Base-by-base conservation (phyloP, 345 rosid genomes). In the Gossypium bickii region DNA sequence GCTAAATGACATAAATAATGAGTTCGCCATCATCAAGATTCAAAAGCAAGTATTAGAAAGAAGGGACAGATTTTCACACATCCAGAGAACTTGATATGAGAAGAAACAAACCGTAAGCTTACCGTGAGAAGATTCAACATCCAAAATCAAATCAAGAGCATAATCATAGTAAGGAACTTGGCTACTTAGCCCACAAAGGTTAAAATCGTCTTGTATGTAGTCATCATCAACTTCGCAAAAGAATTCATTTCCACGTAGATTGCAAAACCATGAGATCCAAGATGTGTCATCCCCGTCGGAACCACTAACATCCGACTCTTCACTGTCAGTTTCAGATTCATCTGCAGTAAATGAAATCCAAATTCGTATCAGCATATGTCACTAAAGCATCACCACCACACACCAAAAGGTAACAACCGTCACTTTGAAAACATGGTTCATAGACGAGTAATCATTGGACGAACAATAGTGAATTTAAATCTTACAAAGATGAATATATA, bases 221-320 rank as follows among this genome's bases (percentile, higher is more conserved):
- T 95, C 99, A 82, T 95, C 99, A 76, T 95, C 99, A 80, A 95
- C 99, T 87, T 95, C 99, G 70, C 98, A 95, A 77, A 95, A 95
- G 85, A 94, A 94, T 70, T 94, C 98, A 81, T 94, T 94, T 24
- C 98, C 98, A 65, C 98, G 90, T 38, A 95, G 82, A 76, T 90
- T 95, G 83, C 98, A 95, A 74, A 91, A 95, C 99, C 99, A 95
- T 3, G 98, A 90, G 62, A 93, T 89, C 99, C 99, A 95, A n/a
- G 98, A 93, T 2, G 96, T 89, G 74, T 95, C 99, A 70, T 95
- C 98, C 76, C 92, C 98, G 13, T 94, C 98, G 58, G 98, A 94
- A 57, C 97, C 98, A 78, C 98, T 94, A 17, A 95, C 93, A 70
- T 95, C 97, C 7, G 99, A 95, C 80, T 88, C 98, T 80, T 95